Evolutionary conservation across 176 grass and related monocot genomes (phyloP).

Genomic region (Musa itinerans): DNA sequence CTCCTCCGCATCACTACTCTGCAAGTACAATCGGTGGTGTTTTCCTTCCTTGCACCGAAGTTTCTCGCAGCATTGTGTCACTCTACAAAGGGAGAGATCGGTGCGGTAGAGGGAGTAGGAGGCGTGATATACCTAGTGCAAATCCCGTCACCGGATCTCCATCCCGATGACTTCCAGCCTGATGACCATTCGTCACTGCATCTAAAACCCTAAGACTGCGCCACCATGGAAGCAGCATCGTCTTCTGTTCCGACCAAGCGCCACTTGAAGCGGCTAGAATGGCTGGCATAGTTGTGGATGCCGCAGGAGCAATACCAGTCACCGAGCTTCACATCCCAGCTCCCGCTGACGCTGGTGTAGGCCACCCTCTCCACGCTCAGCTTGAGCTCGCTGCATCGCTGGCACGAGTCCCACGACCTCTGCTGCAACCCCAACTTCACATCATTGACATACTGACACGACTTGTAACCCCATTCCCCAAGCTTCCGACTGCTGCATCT

Average conservation of each 20-base stretch:
- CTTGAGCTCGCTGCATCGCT: slow-evolving; percentile 43
- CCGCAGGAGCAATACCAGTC: slow-evolving; percentile 97
- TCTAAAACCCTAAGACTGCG: slow-evolving; percentile 25
- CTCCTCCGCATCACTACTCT: no score
- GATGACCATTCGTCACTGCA: slow-evolving; percentile 22
- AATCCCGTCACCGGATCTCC: slow-evolving; percentile 58
- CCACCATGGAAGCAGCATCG: slow-evolving; percentile 33
- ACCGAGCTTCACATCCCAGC: slow-evolving; percentile 27
- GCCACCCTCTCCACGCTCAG: slow-evolving; percentile 12
- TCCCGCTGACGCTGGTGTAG: slow-evolving; percentile 9
- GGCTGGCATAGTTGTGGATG: slow-evolving; percentile 90
- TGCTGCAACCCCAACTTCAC: no score
- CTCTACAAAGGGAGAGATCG: background rate
- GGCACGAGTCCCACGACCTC: slow-evolving; percentile 57
- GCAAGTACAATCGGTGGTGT: no score
- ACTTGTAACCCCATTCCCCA: slow-evolving; percentile 87
- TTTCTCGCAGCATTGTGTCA: no score
- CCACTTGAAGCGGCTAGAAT: slow-evolving; percentile 72
- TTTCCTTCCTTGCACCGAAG: no score
- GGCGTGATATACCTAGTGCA: slow-evolving; percentile 46
- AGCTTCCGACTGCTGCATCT: slow-evolving; percentile 43
- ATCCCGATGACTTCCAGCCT: slow-evolving; percentile 35
- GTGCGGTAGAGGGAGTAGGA: slow-evolving; percentile 12
- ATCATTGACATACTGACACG: slow-evolving; percentile 63
- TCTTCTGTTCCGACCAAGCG: slow-evolving; percentile 25